These are phyloP conservation scores for Solanum peruvianum DNA, from an alignment of 257 asterid species.

Conservation along the genomic window DNA sequence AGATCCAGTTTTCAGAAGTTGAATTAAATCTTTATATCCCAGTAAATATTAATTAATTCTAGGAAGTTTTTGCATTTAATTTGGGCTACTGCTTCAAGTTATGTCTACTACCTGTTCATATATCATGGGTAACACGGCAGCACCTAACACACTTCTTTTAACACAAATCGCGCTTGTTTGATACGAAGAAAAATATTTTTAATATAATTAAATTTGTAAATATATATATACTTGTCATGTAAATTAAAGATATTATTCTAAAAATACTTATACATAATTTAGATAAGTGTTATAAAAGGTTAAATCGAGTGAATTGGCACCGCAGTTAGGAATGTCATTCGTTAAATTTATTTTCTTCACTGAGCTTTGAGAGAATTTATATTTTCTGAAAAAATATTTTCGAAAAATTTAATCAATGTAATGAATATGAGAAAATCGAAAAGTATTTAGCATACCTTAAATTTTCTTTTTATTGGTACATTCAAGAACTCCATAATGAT, in stretches of 20 bases:
- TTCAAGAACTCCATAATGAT: background rate
- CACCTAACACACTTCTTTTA: background rate
- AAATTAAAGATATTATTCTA: background rate
- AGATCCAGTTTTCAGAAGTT: background rate
- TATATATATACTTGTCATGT: background rate
- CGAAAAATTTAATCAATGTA: background rate
- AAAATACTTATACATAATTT: background rate
- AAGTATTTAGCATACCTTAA: background rate
- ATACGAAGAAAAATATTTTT: no score
- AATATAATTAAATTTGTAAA: fast-evolving
- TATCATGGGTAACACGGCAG: background rate
- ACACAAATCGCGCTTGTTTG: background rate
- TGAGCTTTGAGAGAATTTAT: background rate
- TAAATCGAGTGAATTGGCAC: background rate
- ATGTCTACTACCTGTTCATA: background rate
- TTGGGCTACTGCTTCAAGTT: background rate
- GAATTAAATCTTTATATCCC: background rate
- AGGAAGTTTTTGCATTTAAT: background rate
- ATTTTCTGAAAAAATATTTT: background rate
- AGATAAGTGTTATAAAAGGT: background rate
- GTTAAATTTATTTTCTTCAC: background rate
- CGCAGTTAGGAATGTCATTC: background rate
- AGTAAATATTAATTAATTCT: background rate
- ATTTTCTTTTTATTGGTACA: background rate
- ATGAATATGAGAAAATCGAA: background rate